Evolutionary conservation across 2,329 filamentous ascomycete genomes (phyloP).

Genomic region (Xylariales sp.): DNA sequence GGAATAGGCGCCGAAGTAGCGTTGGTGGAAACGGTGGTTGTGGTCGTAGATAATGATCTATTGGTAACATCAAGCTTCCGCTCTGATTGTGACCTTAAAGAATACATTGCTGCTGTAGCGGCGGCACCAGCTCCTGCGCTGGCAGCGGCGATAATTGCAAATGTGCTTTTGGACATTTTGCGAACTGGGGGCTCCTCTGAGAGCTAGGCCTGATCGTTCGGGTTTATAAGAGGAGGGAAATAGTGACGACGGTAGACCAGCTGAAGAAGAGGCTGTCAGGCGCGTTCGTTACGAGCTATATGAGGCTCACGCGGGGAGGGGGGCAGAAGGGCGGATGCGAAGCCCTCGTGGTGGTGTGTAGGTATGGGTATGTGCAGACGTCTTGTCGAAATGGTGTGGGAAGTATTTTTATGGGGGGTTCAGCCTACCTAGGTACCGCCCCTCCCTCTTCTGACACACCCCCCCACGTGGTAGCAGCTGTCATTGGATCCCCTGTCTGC

Average conservation of each 20-base stretch:
- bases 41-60: constrained; percentile 54
- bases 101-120: constrained; percentile 75
- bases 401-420: constrained; percentile 34
- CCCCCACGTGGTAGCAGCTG: constrained; percentile 28
- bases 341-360: constrained; percentile 46
- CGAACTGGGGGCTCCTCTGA: constrained; percentile 31
- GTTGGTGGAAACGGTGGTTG: constrained; percentile 50
- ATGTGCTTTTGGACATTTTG: constrained; percentile 81
- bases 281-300: constrained; percentile 40
- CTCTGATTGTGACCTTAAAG: constrained; percentile 59
- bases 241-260: constrained; percentile 29
- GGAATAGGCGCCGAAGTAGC: constrained; percentile 52
- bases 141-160: constrained; percentile 80
- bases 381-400: constrained; percentile 26
- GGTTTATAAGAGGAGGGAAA: constrained; percentile 40
- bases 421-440: constrained; percentile 33
- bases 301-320: constrained; percentile 46
- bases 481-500: constrained; percentile 15
- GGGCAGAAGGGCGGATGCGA: constrained; percentile 39
- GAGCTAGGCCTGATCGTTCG: constrained; percentile 33
- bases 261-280: constrained; percentile 42
- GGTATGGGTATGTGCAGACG: constrained; percentile 41
- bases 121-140: constrained; percentile 82
- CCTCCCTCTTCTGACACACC: not conserved
- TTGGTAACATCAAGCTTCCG: constrained; percentile 53